Evolutionary conservation across 2,329 filamentous ascomycete species (phyloP).

Genomic region (Curvularia sp.): DNA sequence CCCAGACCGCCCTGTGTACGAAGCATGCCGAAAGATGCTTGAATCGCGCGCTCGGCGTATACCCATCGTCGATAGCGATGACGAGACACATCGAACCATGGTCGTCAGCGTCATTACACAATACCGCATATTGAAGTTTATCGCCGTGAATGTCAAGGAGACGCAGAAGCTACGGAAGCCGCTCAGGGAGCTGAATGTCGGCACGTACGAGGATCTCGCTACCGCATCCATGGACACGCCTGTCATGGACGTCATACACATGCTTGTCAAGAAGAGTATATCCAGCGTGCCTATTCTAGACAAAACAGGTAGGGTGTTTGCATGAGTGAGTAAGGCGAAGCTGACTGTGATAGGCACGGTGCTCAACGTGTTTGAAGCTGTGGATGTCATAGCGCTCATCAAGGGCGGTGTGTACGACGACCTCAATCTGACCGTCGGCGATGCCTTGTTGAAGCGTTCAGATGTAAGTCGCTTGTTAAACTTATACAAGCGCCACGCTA

Average conservation of each 20-base stretch:
- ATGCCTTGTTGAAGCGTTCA: slow-evolving; percentile 83
- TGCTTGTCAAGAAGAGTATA: slow-evolving; percentile 91
- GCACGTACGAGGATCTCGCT: slow-evolving; percentile 80
- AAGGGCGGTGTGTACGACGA: slow-evolving; percentile 94
- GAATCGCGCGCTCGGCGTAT: slow-evolving; percentile 92
- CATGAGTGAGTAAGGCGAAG: neutral
- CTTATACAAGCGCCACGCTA: slow-evolving; percentile 15
- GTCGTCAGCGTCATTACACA: slow-evolving; percentile 97
- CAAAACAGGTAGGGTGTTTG: slow-evolving; percentile 61
- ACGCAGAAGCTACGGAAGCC: slow-evolving; percentile 89
- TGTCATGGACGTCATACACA: slow-evolving; percentile 92
- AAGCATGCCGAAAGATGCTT: slow-evolving; percentile 93
- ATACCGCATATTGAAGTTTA: slow-evolving; percentile 98
- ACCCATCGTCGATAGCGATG: slow-evolving; percentile 89
- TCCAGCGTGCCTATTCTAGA: slow-evolving; percentile 95
- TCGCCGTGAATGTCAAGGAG: slow-evolving; percentile 91
- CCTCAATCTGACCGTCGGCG: slow-evolving; percentile 82
- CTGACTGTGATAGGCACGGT: slow-evolving; percentile 63
- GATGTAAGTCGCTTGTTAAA: slow-evolving; percentile 60
- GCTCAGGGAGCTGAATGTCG: slow-evolving; percentile 81
- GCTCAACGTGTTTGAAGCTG: slow-evolving; percentile 95
- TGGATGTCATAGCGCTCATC: slow-evolving; percentile 95
- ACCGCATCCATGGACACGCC: slow-evolving; percentile 88
- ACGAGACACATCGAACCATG: slow-evolving; percentile 89
- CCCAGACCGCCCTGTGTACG: slow-evolving; percentile 87